Evolutionary conservation across 306 rosid genomes (phyloP).

Genomic region (Medicago ruthenica): DNA sequence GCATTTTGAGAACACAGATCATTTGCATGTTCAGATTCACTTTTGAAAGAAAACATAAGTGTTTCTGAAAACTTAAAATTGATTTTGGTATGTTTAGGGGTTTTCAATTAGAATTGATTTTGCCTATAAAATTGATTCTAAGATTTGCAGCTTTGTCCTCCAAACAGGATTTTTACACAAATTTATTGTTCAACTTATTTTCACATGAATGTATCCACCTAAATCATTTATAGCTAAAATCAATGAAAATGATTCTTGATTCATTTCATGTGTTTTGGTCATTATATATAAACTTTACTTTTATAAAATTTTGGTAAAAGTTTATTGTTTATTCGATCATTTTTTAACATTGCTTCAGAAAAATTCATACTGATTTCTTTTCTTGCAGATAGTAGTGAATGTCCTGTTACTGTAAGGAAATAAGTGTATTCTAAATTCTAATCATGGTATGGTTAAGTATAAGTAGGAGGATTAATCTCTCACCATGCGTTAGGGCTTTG

Average conservation of each 20-base stretch:
- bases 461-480: constrained; percentile 51
- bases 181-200: no score
- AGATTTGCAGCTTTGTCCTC: no score
- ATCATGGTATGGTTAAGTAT: constrained; percentile 64
- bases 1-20: no score
- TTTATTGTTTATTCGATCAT: constrained; percentile 9
- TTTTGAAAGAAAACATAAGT: no score
- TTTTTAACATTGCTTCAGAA: constrained; percentile 12
- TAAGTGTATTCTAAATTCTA: no score
- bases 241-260: constrained; percentile 10
- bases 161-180: no score
- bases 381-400: constrained; percentile 44
- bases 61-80: no score
- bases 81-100: no score
- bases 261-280: constrained; percentile 36
- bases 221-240: background rate
- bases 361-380: constrained; percentile 15
- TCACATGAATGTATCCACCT: background rate
- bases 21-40: no score
- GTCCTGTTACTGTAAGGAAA: constrained; percentile 37
- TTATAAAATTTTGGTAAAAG: background rate
- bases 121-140: no score
- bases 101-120: no score
- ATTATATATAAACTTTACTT: background rate
- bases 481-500: constrained; percentile 44